A percentile compares a stretch with the other conserved stretches of the same genome.
Conservation (phyloP, 1,139 yeast species). For the Protomyces inouyei region DNA sequence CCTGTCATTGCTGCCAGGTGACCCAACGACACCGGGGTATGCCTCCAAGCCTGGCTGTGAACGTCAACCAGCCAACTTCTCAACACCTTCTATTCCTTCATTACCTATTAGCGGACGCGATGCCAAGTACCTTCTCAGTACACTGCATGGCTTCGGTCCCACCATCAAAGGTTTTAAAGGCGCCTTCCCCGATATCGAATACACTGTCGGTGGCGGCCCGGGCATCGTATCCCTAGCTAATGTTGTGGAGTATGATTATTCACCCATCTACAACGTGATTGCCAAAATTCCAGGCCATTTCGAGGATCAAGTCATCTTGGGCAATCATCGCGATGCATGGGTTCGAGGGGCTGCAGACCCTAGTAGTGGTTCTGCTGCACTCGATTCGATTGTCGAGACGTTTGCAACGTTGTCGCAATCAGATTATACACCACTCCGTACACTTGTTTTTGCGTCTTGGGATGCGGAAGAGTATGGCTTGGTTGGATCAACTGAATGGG, state of each 20-base stretch:
- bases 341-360: slow-evolving; percentile 70
- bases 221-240: slow-evolving; percentile 45
- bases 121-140: slow-evolving; percentile 52
- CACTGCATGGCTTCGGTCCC: slow-evolving; percentile 54
- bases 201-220: slow-evolving; percentile 57
- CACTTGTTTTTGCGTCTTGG: slow-evolving; percentile 61
- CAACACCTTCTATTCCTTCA: slow-evolving; percentile 59
- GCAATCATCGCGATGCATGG: slow-evolving; percentile 73
- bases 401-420: slow-evolving; percentile 47
- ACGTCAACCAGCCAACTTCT: slow-evolving; percentile 47
- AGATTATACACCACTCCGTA: slow-evolving; percentile 63
- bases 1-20: slow-evolving; percentile 74
- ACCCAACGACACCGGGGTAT: slow-evolving; percentile 83
- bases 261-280: slow-evolving; percentile 50
- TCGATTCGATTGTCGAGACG: slow-evolving; percentile 56
- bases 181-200: slow-evolving; percentile 48
- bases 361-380: slow-evolving; percentile 58
- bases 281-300: slow-evolving; percentile 54
- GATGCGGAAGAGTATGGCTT: slow-evolving; percentile 71
- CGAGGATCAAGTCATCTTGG: slow-evolving; percentile 54
- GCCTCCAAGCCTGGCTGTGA: slow-evolving; percentile 57
- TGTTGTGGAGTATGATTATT: slow-evolving; percentile 25
- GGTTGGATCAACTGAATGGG: slow-evolving; percentile 65
- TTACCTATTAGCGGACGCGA: slow-evolving; percentile 58
- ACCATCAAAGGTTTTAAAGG: slow-evolving; percentile 47